phyloP scores from a whole-genome alignment of 192 early-diverging fungal genomes.

The Linnemannia zychae region DNA sequence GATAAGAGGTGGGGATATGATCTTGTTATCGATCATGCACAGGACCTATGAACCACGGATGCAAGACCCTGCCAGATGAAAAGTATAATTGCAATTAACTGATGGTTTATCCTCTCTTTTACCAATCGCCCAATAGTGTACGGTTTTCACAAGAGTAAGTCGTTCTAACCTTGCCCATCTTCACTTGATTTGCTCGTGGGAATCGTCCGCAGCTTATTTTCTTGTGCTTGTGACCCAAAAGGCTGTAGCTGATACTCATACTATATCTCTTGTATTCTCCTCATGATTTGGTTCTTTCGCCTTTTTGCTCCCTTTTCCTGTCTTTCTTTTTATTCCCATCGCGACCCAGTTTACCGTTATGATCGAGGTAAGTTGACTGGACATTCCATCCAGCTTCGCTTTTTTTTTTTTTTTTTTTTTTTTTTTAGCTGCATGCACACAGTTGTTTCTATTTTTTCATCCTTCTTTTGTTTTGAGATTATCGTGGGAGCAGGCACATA shows the following conservation, averaged over 20 bases:
- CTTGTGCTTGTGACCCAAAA: not conserved
- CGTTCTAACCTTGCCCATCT: not conserved
- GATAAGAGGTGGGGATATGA: no score
- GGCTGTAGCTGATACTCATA: not conserved
- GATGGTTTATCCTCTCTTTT: not conserved
- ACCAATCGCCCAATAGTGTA: constrained; percentile 65
- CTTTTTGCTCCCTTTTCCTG: constrained; percentile 3
- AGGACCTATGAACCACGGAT: not conserved
- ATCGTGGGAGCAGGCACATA: not conserved
- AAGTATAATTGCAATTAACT: not conserved
- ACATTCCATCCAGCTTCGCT: not conserved
- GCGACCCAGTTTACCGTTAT: constrained; percentile 31
- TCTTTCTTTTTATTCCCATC: not conserved
- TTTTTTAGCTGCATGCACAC: not conserved
- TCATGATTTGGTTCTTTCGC: not conserved
- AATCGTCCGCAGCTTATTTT: not conserved
- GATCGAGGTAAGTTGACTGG: constrained; percentile 37
- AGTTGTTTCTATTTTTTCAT: not conserved
- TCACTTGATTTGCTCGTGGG: not conserved
- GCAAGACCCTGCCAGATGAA: not conserved
- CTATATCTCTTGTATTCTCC: not conserved
- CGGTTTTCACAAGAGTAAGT: constrained; percentile 82
- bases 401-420: not conserved
- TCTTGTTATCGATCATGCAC: not conserved
- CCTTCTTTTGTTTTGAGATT: not conserved